phyloP scores from a whole-genome alignment of 306 rosid genomes.

The Citrullus mucosospermus region DNA sequence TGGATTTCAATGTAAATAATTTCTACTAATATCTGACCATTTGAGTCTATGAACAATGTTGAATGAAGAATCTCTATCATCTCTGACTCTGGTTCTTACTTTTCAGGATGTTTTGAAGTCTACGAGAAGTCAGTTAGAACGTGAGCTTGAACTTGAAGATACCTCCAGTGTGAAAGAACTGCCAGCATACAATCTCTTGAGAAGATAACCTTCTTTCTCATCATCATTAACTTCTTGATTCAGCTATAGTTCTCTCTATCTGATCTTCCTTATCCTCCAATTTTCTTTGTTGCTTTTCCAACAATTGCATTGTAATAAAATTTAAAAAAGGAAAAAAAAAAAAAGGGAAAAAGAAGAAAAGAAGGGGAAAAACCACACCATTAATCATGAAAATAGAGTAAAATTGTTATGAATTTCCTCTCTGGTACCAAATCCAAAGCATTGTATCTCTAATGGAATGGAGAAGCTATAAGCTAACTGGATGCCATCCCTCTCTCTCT shows the following conservation, averaged over 20 bases:
- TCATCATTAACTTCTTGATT: neutral
- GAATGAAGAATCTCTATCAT: neutral
- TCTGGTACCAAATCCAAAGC: neutral
- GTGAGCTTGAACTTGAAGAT: conserved; percentile 91
- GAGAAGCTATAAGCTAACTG: neutral
- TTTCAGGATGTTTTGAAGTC: conserved; percentile 75
- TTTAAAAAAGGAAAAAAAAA: too few relatives aligned
- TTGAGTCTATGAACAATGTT: neutral
- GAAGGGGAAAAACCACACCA: neutral
- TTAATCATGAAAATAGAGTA: neutral
- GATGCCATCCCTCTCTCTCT: neutral
- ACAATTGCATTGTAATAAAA: too few relatives aligned
- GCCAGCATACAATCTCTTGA: conserved; percentile 74
- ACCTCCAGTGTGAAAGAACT: conserved; percentile 52
- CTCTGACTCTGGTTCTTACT: neutral
- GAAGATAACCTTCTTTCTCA: conserved; percentile 21
- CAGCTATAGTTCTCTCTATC: neutral
- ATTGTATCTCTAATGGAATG: neutral
- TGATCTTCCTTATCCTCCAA: neutral
- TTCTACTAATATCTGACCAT: neutral
- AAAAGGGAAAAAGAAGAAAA: neutral
- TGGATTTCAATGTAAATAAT: conserved; percentile 75
- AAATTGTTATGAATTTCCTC: neutral
- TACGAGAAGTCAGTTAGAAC: conserved; percentile 74
- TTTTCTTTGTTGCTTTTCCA: too few relatives aligned